phyloP scores from a whole-genome alignment of 2,329 filamentous ascomycete genomes.

The Cladosporium colombiae region DNA sequence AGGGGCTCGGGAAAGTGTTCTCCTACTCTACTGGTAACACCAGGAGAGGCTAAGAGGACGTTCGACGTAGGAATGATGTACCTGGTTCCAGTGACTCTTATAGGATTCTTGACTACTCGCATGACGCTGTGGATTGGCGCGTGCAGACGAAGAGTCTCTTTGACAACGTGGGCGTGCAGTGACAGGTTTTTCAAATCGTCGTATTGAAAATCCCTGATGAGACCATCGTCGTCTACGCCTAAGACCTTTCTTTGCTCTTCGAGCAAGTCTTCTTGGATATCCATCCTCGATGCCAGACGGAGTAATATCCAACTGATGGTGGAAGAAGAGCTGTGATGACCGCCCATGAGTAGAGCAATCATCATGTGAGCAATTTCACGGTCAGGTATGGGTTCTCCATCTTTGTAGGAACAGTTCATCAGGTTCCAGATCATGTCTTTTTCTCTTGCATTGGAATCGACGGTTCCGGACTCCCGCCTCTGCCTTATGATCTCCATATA shows the following conservation, averaged over 20 bases:
- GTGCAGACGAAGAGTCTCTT: constrained; percentile 88
- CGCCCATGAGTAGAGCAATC: constrained; percentile 90
- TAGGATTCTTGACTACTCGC: constrained; percentile 85
- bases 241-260: constrained; percentile 75
- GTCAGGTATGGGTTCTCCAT: constrained; percentile 76
- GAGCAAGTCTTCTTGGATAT: constrained; percentile 78
- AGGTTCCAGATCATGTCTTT: constrained; percentile 88
- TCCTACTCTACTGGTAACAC: constrained; percentile 71
- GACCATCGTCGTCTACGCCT: constrained; percentile 58
- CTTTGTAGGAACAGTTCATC: constrained; percentile 83
- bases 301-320: constrained; percentile 84
- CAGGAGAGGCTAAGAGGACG: constrained; percentile 80
- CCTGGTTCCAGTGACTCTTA: constrained; percentile 78
- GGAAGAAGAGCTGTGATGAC: constrained; percentile 84
- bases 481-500: constrained; percentile 81
- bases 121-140: constrained; percentile 94
- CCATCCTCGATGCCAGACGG: constrained; percentile 73
- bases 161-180: constrained; percentile 80
- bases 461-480: constrained; percentile 59
- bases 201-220: constrained; percentile 70
- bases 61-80: constrained; percentile 80
- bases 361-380: constrained; percentile 88
- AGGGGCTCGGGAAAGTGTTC: constrained; percentile 80
- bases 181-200: constrained; percentile 77
- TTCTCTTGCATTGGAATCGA: constrained; percentile 37